These are phyloP conservation scores for Pseudogymnoascus sp. DNA, from an alignment of 2,329 filamentous ascomycete genomes.

Conservation along the genomic window DNA sequence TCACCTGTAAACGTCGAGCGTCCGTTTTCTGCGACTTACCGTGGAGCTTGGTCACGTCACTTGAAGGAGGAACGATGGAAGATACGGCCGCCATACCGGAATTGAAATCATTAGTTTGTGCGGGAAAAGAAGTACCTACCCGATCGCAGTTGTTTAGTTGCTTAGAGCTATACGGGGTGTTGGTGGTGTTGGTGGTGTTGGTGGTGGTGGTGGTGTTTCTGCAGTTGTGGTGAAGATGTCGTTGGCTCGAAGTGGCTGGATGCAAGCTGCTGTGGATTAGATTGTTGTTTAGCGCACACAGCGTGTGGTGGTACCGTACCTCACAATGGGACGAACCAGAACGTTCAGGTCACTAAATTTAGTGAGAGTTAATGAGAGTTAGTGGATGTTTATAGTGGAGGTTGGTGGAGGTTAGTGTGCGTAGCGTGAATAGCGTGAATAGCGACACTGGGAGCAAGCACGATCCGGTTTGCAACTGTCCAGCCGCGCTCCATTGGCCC, in stretches of 20 bases:
- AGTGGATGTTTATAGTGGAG: background rate
- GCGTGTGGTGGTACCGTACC: background rate
- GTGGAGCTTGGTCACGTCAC: constrained; percentile 8
- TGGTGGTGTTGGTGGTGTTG: no score
- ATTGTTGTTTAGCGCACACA: background rate
- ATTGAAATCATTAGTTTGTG: background rate
- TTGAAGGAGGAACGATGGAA: background rate
- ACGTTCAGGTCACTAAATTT: background rate
- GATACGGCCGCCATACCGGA: background rate
- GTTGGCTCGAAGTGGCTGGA: background rate
- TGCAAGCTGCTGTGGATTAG: constrained; percentile 1
- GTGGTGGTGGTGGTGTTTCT: background rate
- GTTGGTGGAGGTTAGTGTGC: background rate
- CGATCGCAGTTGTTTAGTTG: background rate
- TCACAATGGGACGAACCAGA: background rate
- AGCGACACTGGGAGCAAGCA: background rate
- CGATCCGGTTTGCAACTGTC: background rate
- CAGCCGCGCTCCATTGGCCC: background rate
- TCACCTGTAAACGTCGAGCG: background rate
- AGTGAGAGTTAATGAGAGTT: background rate
- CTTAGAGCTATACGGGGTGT: background rate
- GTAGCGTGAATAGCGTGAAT: background rate
- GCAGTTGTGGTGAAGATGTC: background rate
- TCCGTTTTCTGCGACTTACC: constrained; percentile 3
- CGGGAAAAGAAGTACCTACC: background rate